phyloP scores from a whole-genome alignment of 2,329 filamentous ascomycete species.

The Pyrenophora tritici-repentis region DNA sequence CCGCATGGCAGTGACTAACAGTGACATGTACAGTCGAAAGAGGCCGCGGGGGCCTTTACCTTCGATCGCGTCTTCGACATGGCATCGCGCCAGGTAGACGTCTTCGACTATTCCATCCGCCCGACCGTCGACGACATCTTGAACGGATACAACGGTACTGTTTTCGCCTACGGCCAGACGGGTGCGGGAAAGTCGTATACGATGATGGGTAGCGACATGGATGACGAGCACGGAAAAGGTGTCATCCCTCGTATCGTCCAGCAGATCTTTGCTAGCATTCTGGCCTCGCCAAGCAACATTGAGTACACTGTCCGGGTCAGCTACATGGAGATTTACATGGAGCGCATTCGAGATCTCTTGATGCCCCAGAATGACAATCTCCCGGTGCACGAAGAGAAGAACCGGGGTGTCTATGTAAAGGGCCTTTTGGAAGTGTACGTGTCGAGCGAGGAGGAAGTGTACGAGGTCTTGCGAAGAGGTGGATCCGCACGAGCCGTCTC shows the following conservation, averaged over 20 bases:
- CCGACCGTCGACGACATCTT: slow-evolving; percentile 97
- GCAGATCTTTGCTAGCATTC: slow-evolving; percentile 95
- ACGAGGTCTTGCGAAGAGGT: slow-evolving; percentile 93
- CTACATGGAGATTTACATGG: slow-evolving; percentile 99
- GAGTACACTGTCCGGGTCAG: slow-evolving; percentile 98
- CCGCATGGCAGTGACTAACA: slow-evolving; percentile 15
- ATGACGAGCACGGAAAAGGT: slow-evolving; percentile 84
- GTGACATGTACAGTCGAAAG: slow-evolving; percentile 66
- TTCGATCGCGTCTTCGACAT: slow-evolving; percentile 98
- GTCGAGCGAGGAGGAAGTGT: slow-evolving; percentile 92
- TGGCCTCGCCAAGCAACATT: slow-evolving; percentile 88
- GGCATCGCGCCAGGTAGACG: slow-evolving; percentile 84
- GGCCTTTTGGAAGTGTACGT: slow-evolving; percentile 94
- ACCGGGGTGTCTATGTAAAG: slow-evolving; percentile 93
- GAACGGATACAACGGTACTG: slow-evolving; percentile 98
- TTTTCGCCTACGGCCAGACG: slow-evolving; percentile 98
- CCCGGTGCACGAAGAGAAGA: slow-evolving; percentile 98
- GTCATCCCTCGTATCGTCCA: slow-evolving; percentile 97
- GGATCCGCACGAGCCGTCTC: slow-evolving; percentile 88
- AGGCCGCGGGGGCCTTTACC: slow-evolving; percentile 80
- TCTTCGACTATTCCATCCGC: slow-evolving; percentile 97
- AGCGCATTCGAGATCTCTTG: slow-evolving; percentile 91
- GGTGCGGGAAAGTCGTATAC: slow-evolving; percentile 99
- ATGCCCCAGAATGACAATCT: slow-evolving; percentile 94
- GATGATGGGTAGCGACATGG: slow-evolving; percentile 97